Percentiles rank a stretch among this genome's conserved stretches.
Evolutionary conservation across 768 basidiomycete genomes (phyloP).

Genomic region (Chalciporus sphaerocephalus): DNA sequence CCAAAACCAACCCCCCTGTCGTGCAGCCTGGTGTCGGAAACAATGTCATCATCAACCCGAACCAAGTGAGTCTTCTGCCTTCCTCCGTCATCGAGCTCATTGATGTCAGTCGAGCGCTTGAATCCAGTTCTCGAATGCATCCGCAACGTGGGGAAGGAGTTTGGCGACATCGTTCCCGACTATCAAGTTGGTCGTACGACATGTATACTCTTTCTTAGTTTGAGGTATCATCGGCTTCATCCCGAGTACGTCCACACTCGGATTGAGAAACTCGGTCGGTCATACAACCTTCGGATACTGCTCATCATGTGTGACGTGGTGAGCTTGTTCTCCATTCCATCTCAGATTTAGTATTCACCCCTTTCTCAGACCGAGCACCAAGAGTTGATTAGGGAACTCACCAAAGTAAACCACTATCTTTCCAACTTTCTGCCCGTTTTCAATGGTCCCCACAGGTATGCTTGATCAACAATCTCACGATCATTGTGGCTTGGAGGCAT

Average conservation of each 20-base stretch:
- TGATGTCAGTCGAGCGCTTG: slow-evolving; percentile 49
- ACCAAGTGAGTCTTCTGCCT: slow-evolving; percentile 41
- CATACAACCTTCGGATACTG: slow-evolving; percentile 80
- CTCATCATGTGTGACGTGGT: slow-evolving; percentile 92
- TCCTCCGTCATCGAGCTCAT: neutral
- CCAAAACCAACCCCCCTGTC: slow-evolving; percentile 44
- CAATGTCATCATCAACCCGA: slow-evolving; percentile 58
- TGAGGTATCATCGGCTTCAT: slow-evolving; percentile 93
- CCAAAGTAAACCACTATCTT: slow-evolving; percentile 51
- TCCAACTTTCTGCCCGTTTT: slow-evolving; percentile 2
- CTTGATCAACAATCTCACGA: slow-evolving; percentile 88
- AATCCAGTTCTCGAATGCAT: slow-evolving; percentile 89
- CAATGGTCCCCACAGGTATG: slow-evolving; percentile 50
- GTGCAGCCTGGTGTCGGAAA: slow-evolving; percentile 63
- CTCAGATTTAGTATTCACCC: neutral
- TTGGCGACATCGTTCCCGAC: slow-evolving; percentile 89
- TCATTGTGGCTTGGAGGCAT: slow-evolving; percentile 90
- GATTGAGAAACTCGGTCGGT: slow-evolving; percentile 78
- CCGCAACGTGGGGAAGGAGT: slow-evolving; percentile 88
- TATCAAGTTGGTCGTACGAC: slow-evolving; percentile 95
- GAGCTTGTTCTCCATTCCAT: slow-evolving; percentile 29
- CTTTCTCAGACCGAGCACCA: slow-evolving; percentile 77
- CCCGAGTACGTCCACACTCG: slow-evolving; percentile 94
- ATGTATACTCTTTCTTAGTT: slow-evolving; percentile 85
- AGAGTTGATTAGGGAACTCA: slow-evolving; percentile 87